Evolutionary conservation across 306 rosid genomes (phyloP), one percentile per base, ranked within the genome.

Genomic region (Geum urbanum): DNA sequence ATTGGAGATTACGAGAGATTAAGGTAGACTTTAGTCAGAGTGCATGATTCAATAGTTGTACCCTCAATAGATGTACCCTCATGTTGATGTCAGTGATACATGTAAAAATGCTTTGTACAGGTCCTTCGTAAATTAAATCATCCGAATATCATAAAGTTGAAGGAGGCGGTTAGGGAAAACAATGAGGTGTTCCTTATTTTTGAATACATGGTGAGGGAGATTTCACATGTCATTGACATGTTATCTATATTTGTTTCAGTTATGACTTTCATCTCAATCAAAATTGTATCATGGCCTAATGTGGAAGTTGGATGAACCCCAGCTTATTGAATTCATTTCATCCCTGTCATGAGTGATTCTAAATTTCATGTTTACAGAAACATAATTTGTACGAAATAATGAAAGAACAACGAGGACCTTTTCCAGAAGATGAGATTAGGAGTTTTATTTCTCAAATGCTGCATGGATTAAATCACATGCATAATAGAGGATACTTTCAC

Each of bases 71-170:
- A 53, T 61, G 4, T 44, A n/a, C 20, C 27, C 5, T 54, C 57
- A 63, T 37, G 9, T 43, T 64, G 37, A 79, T 73, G 69, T 55
- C 66, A 41, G 63, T 81, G 71, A 76, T 59, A 63, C 61, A 77
- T 67, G 43, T 59, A 35, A 44, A 78, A 71, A 40, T 47, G 22
- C 44, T 64, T 80, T 74, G 5, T 79, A 78, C 87, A 90, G 97
- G 85, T 75, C 53, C 97, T 90, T 20, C 86, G 85, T 13, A 88
- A 78, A 84, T 73, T 90, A 85, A 86, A 83, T 81, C 90, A 90
- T 78, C 89, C 90, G 57, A 90, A 88, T 78, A 82, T 90, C 77
- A 84, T 90, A 83, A 90, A 88, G 84, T 81, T 90, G 81, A 88
- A 81, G 77, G 97, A 88, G 84, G 97, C 81, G 69, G 63, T 88